Percentiles rank a stretch among this genome's conserved stretches.
These are phyloP conservation scores for Paramyrothecium roridum DNA, from an alignment of 2,329 filamentous ascomycete genomes.

Conservation along the genomic window DNA sequence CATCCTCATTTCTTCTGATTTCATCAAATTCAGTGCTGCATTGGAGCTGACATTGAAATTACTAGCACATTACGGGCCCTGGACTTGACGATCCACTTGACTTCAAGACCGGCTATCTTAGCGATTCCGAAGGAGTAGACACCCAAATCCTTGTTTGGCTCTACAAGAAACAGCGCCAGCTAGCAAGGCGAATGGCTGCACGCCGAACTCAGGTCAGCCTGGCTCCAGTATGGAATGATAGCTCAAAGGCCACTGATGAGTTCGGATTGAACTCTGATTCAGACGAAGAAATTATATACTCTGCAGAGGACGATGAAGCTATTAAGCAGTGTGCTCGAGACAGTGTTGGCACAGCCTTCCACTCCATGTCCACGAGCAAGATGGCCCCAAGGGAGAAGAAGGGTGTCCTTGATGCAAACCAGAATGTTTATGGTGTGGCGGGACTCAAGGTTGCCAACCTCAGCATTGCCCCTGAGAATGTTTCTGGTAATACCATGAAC, in stretches of 20 bases:
- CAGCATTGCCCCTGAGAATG: constrained; percentile 32
- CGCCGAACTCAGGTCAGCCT: no score
- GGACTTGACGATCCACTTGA: constrained; percentile 39
- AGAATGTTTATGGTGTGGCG: constrained; percentile 33
- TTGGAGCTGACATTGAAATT: constrained; percentile 10
- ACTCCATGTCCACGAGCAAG: constrained; percentile 33
- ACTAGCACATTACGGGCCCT: constrained; percentile 51
- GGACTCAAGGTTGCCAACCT: constrained; percentile 24
- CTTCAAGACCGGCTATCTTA: constrained; percentile 54
- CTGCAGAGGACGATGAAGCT: constrained; percentile 42
- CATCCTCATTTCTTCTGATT: no score
- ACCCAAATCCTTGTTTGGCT: constrained; percentile 57
- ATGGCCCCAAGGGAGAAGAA: constrained; percentile 32
- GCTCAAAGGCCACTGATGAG: no score
- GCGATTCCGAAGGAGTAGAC: constrained; percentile 40
- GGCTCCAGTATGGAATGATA: no score
- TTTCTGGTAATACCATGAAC: constrained; percentile 41
- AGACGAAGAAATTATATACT: constrained; percentile 39
- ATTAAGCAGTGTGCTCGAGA: constrained; percentile 40
- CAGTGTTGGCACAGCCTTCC: constrained; percentile 37
- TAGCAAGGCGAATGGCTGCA: constrained; percentile 26
- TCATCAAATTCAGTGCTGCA: no score
- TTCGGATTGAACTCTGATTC: no score
- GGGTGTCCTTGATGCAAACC: constrained; percentile 34
- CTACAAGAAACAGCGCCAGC: constrained; percentile 61